Conservation (phyloP, 352 stramenopile genomes). For the Phytophthora pisi region DNA sequence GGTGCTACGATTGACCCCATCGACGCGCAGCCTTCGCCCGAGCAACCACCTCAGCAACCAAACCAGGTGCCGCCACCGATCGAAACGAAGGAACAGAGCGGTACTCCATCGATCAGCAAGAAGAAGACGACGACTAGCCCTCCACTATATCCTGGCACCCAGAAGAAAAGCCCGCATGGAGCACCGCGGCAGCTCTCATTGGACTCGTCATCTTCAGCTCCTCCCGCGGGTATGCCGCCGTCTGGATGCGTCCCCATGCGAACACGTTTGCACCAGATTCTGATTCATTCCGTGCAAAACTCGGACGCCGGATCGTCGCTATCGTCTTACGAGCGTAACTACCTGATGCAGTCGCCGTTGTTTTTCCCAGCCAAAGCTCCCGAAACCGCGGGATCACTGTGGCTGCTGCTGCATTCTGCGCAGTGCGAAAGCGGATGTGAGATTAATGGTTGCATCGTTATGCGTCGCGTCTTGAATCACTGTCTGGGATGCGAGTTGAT, state of each 20-base stretch:
- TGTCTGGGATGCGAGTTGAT: conserved; percentile 63
- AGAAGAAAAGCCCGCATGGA: conserved; percentile 29
- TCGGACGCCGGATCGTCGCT: conserved; percentile 50
- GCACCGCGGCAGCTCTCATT: conserved; percentile 36
- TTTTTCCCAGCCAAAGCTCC: conserved; percentile 56
- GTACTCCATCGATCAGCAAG: conserved; percentile 1
- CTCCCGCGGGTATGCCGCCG: conserved; percentile 30
- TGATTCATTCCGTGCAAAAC: conserved; percentile 52
- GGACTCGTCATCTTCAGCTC: conserved; percentile 31
- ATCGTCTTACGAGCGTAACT: conserved; percentile 52
- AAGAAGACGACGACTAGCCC: conserved; percentile 28
- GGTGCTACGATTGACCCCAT: conserved; percentile 15
- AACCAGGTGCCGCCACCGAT: conserved; percentile 12
- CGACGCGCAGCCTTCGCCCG: conserved; percentile 12
- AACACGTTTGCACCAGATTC: conserved; percentile 48
- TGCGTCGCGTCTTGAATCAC: conserved; percentile 72
- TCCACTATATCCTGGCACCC: conserved; percentile 24
- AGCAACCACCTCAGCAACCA: conserved; percentile 16
- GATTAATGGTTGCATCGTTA: conserved; percentile 68
- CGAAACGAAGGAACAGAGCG: conserved; percentile 29
- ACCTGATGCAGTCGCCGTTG: conserved; percentile 59
- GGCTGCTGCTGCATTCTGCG: conserved; percentile 64
- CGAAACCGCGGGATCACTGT: conserved; percentile 73
- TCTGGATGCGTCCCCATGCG: conserved; percentile 43
- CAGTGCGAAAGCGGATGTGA: conserved; percentile 55